Conservation (phyloP, 1,284 basidiomycete species). For the Ustilago tritici region DNA sequence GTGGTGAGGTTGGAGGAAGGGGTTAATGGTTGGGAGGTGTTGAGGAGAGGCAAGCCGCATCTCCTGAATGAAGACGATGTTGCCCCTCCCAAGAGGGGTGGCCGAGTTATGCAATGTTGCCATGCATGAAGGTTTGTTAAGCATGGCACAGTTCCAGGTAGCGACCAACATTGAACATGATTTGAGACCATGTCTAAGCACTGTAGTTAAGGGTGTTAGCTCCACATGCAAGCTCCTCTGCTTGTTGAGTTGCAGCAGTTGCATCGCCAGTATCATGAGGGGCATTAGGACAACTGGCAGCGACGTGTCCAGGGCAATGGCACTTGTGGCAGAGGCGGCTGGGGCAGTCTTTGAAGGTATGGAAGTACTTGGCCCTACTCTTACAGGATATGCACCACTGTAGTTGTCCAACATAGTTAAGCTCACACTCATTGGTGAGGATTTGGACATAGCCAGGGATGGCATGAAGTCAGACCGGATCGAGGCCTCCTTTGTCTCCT, state of each 20-base stretch:
- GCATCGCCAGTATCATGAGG: not conserved
- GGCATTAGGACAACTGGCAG: not conserved
- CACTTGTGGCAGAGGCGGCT: not conserved
- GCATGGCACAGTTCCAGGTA: not conserved
- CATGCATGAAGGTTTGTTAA: not conserved
- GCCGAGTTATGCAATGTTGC: not conserved
- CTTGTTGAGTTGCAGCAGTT: not conserved
- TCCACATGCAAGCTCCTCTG: not conserved
- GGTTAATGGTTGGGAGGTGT: no score
- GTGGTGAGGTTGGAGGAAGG: no score
- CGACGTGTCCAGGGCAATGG: not conserved
- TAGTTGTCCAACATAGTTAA: not conserved
- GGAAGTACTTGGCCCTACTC: not conserved
- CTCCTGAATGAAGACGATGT: conserved; percentile 5
- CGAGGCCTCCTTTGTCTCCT: no score
- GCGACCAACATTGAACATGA: no score
- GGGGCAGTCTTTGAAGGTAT: not conserved
- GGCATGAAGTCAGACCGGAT: not conserved
- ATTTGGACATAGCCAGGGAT: conserved; percentile 7
- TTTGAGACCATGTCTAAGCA: no score
- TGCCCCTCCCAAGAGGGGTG: not conserved
- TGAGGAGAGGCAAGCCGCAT: not conserved
- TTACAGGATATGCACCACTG: conserved; percentile 4
- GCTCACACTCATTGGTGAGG: not conserved
- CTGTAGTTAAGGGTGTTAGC: not conserved